Conservation (phyloP, 1,139 yeast species). For the Zygoascus meyerae region DNA sequence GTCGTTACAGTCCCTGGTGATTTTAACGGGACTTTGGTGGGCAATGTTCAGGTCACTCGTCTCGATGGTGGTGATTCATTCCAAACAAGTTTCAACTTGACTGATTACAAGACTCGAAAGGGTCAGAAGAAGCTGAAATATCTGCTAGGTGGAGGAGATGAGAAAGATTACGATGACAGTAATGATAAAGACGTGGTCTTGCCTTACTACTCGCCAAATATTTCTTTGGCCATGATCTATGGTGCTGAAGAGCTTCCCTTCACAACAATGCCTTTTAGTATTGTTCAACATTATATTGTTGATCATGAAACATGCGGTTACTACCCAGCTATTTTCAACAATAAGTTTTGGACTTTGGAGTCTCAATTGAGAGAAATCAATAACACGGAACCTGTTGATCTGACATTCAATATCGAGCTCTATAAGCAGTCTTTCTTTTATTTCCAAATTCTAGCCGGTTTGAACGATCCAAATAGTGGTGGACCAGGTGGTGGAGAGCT, state of each 20-base stretch:
- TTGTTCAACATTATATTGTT: constrained; percentile 17
- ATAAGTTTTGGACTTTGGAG: constrained; percentile 38
- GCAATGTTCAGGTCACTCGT: constrained; percentile 5
- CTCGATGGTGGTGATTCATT: constrained; percentile 7
- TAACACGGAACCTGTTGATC: constrained; percentile 18
- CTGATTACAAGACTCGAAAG: constrained; percentile 13
- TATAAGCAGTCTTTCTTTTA: constrained; percentile 30
- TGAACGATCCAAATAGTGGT: constrained; percentile 29
- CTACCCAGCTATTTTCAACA: constrained; percentile 33
- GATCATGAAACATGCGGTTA: constrained; percentile 19
- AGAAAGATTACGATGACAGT: constrained; percentile 17
- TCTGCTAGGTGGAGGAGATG: constrained; percentile 27
- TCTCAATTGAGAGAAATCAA: constrained; percentile 35
- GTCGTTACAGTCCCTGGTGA: constrained; percentile 7
- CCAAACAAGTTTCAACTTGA: constrained; percentile 2
- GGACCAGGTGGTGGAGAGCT: constrained; percentile 30
- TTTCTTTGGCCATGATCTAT: constrained; percentile 25
- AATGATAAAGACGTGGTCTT: constrained; percentile 19
- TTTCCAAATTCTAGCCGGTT: constrained; percentile 30
- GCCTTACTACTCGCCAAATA: constrained; percentile 38
- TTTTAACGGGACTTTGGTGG: constrained; percentile 8
- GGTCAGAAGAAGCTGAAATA: constrained; percentile 27
- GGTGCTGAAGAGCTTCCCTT: constrained; percentile 11
- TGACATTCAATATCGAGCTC: constrained; percentile 31
- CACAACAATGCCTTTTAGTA: constrained; percentile 26